A percentile compares a stretch with the other conserved stretches of the same genome.
Evolutionary conservation across 495 filamentous ascomycete species (phyloP).

Genomic region (Pseudomonodictys pantanalensis): DNA sequence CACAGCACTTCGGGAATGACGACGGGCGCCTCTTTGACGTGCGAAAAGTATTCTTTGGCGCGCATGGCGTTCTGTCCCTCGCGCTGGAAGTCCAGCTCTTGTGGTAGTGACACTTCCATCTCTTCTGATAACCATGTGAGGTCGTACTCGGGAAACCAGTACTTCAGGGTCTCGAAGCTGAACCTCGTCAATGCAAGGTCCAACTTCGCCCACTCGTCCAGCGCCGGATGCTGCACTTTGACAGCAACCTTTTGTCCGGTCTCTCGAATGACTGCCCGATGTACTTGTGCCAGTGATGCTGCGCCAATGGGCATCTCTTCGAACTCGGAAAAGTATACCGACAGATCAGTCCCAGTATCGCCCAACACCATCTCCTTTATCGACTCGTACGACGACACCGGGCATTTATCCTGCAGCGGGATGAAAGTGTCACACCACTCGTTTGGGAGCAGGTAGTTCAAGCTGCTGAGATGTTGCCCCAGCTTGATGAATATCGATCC

Average conservation of each 20-base stretch:
- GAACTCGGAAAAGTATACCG: conserved; percentile 82
- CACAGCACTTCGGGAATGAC: conserved; percentile 89
- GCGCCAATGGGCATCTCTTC: conserved; percentile 78
- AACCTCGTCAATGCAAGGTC: conserved; percentile 84
- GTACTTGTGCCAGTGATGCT: conserved; percentile 92
- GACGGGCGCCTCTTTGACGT: conserved; percentile 67
- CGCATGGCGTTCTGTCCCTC: conserved; percentile 85
- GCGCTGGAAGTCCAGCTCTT: conserved; percentile 84
- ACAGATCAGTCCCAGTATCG: conserved; percentile 78
- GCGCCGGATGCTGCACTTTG: conserved; percentile 89
- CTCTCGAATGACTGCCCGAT: conserved; percentile 79
- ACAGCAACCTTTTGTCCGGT: conserved; percentile 91
- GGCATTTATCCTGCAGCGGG: conserved; percentile 93
- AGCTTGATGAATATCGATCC: conserved; percentile 98
- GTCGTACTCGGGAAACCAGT: conserved; percentile 96
- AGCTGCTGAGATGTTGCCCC: conserved; percentile 91
- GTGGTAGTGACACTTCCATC: conserved; percentile 84
- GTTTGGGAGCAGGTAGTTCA: conserved; percentile 89
- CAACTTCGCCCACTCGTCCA: conserved; percentile 88
- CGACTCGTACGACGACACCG: conserved; percentile 85
- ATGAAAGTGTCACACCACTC: conserved; percentile 98
- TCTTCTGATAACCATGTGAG: conserved; percentile 92
- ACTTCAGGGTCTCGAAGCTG: conserved; percentile 84
- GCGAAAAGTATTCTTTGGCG: conserved; percentile 72
- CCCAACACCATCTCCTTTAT: conserved; percentile 79